Evolutionary conservation across 2,329 filamentous ascomycete species (phyloP), one percentile per base, ranked within the genome.

Genomic region (Penicillium sclerotiorum): DNA sequence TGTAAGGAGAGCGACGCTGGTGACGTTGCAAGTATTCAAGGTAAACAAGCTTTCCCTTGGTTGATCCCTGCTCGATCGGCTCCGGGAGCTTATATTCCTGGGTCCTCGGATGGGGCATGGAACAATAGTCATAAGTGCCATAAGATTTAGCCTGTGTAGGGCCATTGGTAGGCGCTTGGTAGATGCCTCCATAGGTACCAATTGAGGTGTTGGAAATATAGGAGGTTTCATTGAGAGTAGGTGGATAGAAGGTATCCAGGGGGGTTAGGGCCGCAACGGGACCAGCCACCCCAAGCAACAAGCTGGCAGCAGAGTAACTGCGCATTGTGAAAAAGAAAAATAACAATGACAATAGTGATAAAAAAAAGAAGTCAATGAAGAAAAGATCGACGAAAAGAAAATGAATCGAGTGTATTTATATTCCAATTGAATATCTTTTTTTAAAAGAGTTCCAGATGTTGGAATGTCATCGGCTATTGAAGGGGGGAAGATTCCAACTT

Each of bases 21-120:
- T 73, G 70, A 3, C 70, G 67, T 47, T 73, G 70, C 13, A 73
- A 43, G 45, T 73, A 73, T 45, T 72, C 68, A 1, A 73, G 56
- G 32, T 72, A 71, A 2, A 71, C 64, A n/a, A 73, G 49, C 13
- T 63, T 60, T 3, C 61, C 69, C 3, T 62, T 53, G 8, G 64
- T 51, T 4, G 60, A 58, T 0, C 62, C 59, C 8, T 66, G 62
- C 5, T 50, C 50, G 7, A 72, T 52, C 5, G 66, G 58, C 5
- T 42, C 50, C 0, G 70, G 70, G 8, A 67, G 50, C 5, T 58
- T 20, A 39, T 73, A 73, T 21, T 68, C 64, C 12, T 63, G 45
- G 12, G 38, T 45, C 28, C 66, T 67, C 2, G 70, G 70, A 59
- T 73, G 70, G 9, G 70, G 70, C 70, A 73, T 73, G 12, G 64